Base-by-base conservation (phyloP, 2,329 filamentous ascomycete species). In the Thelonectria olida region DNA sequence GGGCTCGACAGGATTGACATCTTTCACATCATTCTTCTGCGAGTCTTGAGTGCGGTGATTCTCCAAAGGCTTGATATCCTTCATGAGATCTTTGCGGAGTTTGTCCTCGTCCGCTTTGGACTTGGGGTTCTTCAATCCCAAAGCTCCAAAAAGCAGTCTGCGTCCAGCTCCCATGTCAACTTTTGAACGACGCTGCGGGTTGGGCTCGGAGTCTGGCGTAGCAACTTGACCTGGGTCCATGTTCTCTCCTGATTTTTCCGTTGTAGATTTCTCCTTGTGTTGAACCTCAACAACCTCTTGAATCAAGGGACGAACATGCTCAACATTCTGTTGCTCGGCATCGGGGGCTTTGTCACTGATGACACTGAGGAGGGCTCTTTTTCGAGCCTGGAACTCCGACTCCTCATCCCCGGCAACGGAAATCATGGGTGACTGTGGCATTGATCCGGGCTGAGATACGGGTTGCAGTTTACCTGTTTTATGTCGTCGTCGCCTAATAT, bases 91-190 rank as follows among this genome's bases (percentile, higher is more conserved):
- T 63, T 82, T 79, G 23, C 86, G 85, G 6, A 91, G 76, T 36
- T 84, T 83, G 15, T 89, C 85, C 72, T 90, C 90, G 17, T 93
- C 91, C 27, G 85, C 84, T 67, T 90, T 89, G 1, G 82, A 88
- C 69, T 89, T 91, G 1, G 92, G 91, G 4, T 84, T 84, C 55
- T 87, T 87, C 9, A 93, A 75, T 4, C 91, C 92, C 4, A 95
- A 80, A 7, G 91, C 89, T 8, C 89, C 88, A 68, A 93, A 92
- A 0, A 95, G 75, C 58, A 94, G 80, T 65, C 92, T 85, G 54
- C 87, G 84, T 2, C 88, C 87, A 52, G 89, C 88, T 15, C 82
- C 85, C 27, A 92, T 63, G 57, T 85, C 76, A 8, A 79, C 62
- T 27, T 71, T 72, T 17, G 61, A 17, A 53, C 73, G 56, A 27